phyloP scores from a whole-genome alignment of 169 alveolate species.

The Plasmodium coatneyi region DNA sequence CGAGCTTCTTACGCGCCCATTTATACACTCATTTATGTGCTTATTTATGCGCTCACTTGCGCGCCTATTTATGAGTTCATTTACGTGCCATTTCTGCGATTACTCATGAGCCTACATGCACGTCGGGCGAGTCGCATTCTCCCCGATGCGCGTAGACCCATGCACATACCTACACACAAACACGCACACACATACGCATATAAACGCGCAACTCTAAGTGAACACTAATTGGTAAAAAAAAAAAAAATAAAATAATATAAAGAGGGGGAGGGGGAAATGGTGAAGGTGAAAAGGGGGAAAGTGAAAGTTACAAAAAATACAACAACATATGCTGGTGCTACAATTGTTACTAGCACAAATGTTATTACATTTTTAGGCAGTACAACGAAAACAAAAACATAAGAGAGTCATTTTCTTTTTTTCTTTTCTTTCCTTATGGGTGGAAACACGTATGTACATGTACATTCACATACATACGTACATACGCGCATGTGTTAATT shows the following conservation, averaged over 20 bases:
- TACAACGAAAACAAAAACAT: not conserved
- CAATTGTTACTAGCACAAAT: not conserved
- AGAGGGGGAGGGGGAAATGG: not conserved
- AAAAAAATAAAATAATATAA: not conserved
- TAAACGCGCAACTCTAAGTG: not conserved
- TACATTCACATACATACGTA: not conserved
- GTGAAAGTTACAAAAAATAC: not conserved
- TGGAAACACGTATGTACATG: not conserved
- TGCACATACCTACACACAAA: not conserved
- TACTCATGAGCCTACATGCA: not conserved
- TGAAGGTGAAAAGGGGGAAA: not conserved
- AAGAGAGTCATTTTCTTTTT: not conserved
- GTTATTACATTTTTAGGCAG: not conserved
- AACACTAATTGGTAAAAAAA: not conserved
- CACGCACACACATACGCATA: constrained; percentile 3
- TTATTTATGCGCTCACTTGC: too few relatives aligned
- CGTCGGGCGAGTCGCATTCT: not conserved
- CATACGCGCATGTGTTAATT: not conserved
- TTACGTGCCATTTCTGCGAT: not conserved
- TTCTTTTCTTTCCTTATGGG: not conserved
- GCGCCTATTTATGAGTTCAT: not conserved
- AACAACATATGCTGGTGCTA: not conserved
- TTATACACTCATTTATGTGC: not conserved
- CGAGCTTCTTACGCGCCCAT: not conserved
- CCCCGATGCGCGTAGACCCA: not conserved